A percentile compares a stretch with the other conserved stretches of the same genome.
Conservation (phyloP, 495 filamentous ascomycete genomes). For the Astrocystis sublimbata region DNA sequence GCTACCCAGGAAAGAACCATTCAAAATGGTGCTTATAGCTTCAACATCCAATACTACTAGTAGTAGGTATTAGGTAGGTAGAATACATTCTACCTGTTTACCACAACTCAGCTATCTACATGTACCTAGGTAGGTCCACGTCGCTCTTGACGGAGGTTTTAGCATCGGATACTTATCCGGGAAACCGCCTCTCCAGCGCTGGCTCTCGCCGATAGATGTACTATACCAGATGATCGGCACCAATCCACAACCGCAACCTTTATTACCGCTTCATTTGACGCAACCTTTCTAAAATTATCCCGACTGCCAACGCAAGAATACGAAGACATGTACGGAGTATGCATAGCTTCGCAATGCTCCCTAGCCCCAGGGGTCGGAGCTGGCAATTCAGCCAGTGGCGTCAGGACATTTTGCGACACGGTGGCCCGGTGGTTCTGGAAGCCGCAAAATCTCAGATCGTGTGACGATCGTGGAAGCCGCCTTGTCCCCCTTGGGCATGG, state of each 20-base stretch:
- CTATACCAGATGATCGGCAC: background rate
- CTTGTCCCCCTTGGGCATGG: conserved; percentile 21
- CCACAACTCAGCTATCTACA: no score
- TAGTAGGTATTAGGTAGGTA: no score
- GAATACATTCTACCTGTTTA: no score
- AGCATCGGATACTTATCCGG: background rate
- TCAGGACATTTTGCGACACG: conserved; percentile 21
- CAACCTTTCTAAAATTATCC: background rate
- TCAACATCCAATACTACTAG: no score
- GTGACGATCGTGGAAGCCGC: conserved; percentile 15
- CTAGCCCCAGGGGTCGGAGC: conserved; percentile 14
- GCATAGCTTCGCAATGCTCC: conserved; percentile 3
- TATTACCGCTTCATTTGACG: background rate
- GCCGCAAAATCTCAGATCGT: conserved; percentile 21
- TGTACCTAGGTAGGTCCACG: background rate
- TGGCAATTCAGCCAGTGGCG: conserved; percentile 25
- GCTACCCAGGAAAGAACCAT: no score
- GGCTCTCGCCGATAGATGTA: background rate
- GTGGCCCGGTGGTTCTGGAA: conserved; percentile 22
- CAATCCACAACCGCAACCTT: background rate
- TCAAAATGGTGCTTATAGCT: no score
- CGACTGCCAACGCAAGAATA: no score
- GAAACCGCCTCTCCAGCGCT: background rate
- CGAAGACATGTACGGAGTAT: background rate
- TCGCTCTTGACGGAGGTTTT: background rate